These are phyloP conservation scores for Albizia julibrissin DNA, from an alignment of 306 rosid species.

Conservation along the genomic window DNA sequence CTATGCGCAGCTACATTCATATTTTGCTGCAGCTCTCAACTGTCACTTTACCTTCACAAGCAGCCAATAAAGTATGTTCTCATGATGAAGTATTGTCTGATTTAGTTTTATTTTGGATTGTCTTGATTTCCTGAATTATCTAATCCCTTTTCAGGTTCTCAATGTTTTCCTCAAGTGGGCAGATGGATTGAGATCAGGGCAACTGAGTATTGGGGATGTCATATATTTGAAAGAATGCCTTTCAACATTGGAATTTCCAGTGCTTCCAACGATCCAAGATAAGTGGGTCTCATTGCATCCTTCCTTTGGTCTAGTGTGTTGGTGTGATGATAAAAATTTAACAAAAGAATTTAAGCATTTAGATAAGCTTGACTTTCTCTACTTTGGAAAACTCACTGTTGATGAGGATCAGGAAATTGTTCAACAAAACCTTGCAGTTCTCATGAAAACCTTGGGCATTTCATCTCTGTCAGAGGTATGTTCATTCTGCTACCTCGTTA, in stretches of 20 bases:
- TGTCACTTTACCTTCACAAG: constrained; percentile 69
- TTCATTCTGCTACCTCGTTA: constrained; percentile 21
- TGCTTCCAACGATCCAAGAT: constrained; percentile 91
- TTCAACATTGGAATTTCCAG: constrained; percentile 49
- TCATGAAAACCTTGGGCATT: constrained; percentile 78
- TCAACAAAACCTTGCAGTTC: constrained; percentile 51
- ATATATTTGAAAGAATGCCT: constrained; percentile 69
- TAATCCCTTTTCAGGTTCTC: constrained; percentile 57
- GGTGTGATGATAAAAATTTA: constrained; percentile 74
- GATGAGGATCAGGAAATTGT: constrained; percentile 53
- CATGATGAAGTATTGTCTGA: constrained; percentile 7
- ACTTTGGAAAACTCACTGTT: constrained; percentile 57
- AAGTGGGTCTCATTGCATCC: constrained; percentile 93
- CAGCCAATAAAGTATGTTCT: constrained; percentile 68
- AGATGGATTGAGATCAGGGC: constrained; percentile 68
- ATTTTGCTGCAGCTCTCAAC: constrained; percentile 77
- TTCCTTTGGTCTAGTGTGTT: constrained; percentile 81
- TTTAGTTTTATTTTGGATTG: constrained; percentile 22
- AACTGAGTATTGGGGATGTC: constrained; percentile 58
- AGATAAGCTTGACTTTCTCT: constrained; percentile 64
- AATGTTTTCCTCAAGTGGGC: constrained; percentile 81
- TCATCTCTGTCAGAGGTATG: constrained; percentile 90
- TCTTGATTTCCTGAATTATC: constrained; percentile 9
- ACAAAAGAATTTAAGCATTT: constrained; percentile 68
- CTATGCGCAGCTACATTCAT: constrained; percentile 72